phyloP scores from a whole-genome alignment of 495 filamentous ascomycete species.

The Annulohypoxylon nitens region DNA sequence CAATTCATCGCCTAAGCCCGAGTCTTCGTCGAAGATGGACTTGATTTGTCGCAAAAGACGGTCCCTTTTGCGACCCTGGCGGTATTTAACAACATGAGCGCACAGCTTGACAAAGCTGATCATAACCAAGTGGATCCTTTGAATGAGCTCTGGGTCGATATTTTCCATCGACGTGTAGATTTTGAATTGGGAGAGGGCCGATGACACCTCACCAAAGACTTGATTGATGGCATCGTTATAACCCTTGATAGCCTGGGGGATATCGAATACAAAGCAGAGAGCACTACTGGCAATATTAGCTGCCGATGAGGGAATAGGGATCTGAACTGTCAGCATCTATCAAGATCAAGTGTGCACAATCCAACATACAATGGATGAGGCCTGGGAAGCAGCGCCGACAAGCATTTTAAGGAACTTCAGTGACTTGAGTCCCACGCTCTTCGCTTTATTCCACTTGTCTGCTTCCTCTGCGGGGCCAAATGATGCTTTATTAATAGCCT shows the following conservation, averaged over 20 bases:
- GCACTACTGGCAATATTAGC: constrained; percentile 1
- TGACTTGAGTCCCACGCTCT: constrained; percentile 6
- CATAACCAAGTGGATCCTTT: constrained; percentile 7
- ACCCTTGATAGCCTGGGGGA: constrained; percentile 22
- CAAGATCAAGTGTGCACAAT: neutral
- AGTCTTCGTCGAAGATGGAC: constrained; percentile 14
- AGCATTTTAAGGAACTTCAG: constrained; percentile 10
- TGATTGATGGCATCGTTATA: constrained; percentile 11
- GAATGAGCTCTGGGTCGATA: constrained; percentile 3
- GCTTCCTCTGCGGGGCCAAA: neutral
- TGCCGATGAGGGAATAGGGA: constrained; percentile 8
- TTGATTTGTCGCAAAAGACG: constrained; percentile 12
- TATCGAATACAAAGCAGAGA: constrained; percentile 12
- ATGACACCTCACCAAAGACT: constrained; percentile 15
- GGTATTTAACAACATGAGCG: constrained; percentile 13
- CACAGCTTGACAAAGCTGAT: constrained; percentile 14
- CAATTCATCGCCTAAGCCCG: neutral
- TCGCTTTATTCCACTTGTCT: constrained; percentile 13
- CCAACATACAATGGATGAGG: constrained; percentile 8
- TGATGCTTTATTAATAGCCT: neutral
- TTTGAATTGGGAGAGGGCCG: constrained; percentile 19
- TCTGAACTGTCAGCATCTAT: constrained; percentile 6
- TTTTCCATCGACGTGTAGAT: constrained; percentile 10
- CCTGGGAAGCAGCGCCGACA: constrained; percentile 17
- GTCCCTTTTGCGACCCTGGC: constrained; percentile 15